Evolutionary conservation across 192 early-diverging fungal species (phyloP).

Genomic region (Diversispora eburnea): DNA sequence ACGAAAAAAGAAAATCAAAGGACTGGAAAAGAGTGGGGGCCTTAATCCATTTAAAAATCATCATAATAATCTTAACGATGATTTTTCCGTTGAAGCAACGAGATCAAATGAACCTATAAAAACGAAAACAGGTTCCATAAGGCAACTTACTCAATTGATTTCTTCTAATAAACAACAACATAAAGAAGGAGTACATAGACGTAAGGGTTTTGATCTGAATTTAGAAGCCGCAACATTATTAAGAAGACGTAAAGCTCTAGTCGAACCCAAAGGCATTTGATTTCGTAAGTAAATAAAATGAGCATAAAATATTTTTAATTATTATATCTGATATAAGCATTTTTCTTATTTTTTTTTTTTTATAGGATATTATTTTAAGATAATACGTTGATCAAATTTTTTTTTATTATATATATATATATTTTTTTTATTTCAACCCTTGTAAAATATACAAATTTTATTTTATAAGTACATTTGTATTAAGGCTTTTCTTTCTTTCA

Average conservation of each 20-base stretch:
- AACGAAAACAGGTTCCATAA: slow-evolving; percentile 9
- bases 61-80: slow-evolving; percentile 24
- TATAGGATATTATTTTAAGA: too few species aligned
- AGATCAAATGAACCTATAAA: not conserved
- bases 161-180: not conserved
- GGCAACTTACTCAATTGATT: not conserved
- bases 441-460: too few species aligned
- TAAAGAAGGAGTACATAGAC: not conserved
- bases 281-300: not conserved
- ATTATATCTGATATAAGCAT: too few species aligned
- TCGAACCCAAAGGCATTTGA: slow-evolving; percentile 3
- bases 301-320: too few species aligned
- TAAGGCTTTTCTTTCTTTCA: too few species aligned
- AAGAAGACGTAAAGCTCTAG: slow-evolving; percentile 34
- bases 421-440: too few species aligned
- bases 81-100: not conserved
- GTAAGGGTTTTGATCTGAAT: slow-evolving; percentile 37
- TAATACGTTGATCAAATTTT: too few species aligned
- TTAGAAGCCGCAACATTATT: slow-evolving; percentile 39
- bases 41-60: slow-evolving; percentile 17
- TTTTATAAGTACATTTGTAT: too few species aligned
- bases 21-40: not conserved
- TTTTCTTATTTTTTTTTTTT: too few species aligned
- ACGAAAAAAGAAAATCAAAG: slow-evolving; percentile 29
- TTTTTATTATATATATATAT: too few species aligned